Percentiles rank a stretch among this genome's conserved stretches.
Evolutionary conservation across 1,139 yeast genomes (phyloP).

Genomic region (Pichia sp.): DNA sequence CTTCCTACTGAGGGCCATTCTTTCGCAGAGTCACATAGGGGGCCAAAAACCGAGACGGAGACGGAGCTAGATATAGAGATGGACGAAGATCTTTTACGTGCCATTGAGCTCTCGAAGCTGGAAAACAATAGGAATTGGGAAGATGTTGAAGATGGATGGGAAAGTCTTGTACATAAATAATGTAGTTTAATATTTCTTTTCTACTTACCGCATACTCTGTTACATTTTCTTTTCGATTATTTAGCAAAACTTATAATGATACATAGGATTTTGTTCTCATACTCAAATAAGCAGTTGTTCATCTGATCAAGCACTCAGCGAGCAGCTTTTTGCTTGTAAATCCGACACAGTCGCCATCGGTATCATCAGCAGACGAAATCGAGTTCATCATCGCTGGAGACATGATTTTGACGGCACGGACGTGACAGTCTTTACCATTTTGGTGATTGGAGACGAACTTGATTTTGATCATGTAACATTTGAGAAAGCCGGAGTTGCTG

Average conservation of each 20-base stretch:
- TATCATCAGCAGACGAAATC: neutral
- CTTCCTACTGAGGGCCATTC: neutral
- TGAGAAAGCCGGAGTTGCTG: conserved; percentile 55
- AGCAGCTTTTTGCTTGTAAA: conserved; percentile 31
- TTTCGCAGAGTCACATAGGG: neutral
- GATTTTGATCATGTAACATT: conserved; percentile 69
- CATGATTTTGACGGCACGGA: conserved; percentile 64
- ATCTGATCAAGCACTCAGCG: conserved; percentile 29
- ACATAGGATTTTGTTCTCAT: neutral
- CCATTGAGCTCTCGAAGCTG: conserved; percentile 24
- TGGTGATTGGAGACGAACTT: conserved; percentile 81
- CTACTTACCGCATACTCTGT: neutral
- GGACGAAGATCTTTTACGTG: conserved; percentile 24
- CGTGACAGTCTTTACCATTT: conserved; percentile 93
- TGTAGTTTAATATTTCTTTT: neutral
- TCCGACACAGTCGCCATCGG: conserved; percentile 24
- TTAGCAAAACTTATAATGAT: conserved; percentile 4
- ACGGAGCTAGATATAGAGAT: conserved; percentile 4
- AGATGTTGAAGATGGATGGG: conserved; percentile 16
- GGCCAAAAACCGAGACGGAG: conserved; percentile 2
- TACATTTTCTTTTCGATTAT: neutral
- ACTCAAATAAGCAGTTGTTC: neutral
- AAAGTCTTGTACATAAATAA: conserved; percentile 2
- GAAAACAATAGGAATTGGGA: conserved; percentile 13
- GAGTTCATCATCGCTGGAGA: conserved; percentile 8